Base-by-base conservation (phyloP, 2,329 filamentous ascomycete species). In the Colletotrichum sp. region DNA sequence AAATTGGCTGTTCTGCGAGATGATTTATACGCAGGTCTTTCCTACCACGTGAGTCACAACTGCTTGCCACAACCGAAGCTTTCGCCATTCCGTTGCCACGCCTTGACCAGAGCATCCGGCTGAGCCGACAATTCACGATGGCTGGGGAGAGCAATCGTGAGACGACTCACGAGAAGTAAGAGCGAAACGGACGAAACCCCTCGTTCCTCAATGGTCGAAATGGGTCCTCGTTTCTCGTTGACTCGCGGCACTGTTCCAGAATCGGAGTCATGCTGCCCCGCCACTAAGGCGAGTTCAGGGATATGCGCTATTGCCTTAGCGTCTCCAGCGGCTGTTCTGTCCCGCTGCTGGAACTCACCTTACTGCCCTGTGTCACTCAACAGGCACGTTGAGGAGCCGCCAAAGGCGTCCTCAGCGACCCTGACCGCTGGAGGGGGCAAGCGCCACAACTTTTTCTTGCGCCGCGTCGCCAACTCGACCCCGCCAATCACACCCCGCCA, bases 401-500 rank as follows among this genome's bases (percentile, higher is more conserved):
- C 44, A 21, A 52, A 21, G 44, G 44, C 44, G 32, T 34, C 59
- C 44, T 67, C 39, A 67, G 64, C 44, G 64, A 66, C 36, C 63
- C 63, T 66, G 63, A 52, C 39, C 62, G 62, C 62, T 64, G 62
- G 28, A 24, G 62, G 34, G 62, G n/a, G 24, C 62, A 34, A 63
- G 67, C 44, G 44, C 55, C 55, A 69, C 67, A 21, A 60, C 55
- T 30, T 60, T 49, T 60, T 60, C 24, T 26, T 24, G 28, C 55
- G 30, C 34, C 44, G 65, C 59, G 59, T 52, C 71, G 65, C 65
- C 44, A 74, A 65, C 73, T 76, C 13, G 67, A 77, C 75, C 75
- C 75, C 71, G 66, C 75, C 75, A 77, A 77, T 77, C 75, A 77
- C 30, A 77, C 75, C 75, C 75, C 75, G 75, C 72, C 72, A 77